Percentiles rank a stretch among this genome's conserved stretches.
Conservation (phyloP, 768 basidiomycete genomes). For the Hysterangium stoloniferum region DNA sequence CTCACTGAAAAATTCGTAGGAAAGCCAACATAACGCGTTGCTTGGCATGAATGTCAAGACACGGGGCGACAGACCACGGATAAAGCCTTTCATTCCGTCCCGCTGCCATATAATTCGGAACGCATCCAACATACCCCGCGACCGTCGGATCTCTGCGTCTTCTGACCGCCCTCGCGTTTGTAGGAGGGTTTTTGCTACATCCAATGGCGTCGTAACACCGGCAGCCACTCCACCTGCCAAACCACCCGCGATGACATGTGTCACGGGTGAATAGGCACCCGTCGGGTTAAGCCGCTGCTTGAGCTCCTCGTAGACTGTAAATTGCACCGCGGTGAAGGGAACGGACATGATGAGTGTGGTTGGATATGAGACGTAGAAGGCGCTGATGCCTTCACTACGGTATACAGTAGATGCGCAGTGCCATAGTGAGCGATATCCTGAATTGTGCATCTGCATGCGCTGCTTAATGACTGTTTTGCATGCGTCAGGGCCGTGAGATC, state of each 20-base stretch:
- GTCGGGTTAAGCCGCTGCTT: constrained; percentile 82
- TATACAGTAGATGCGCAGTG: constrained; percentile 85
- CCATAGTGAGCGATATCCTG: constrained; percentile 79
- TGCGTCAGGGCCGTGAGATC: constrained; percentile 14
- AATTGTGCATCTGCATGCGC: constrained; percentile 96
- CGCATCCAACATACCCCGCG: constrained; percentile 81
- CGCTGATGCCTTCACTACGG: constrained; percentile 72
- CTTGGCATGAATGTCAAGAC: constrained; percentile 95
- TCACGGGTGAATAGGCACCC: constrained; percentile 83
- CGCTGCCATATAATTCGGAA: constrained; percentile 80
- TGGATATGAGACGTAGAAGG: constrained; percentile 98
- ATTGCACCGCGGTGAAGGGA: constrained; percentile 97
- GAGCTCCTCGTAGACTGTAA: constrained; percentile 90
- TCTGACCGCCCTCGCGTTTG: constrained; percentile 91
- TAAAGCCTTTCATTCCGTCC: constrained; percentile 81
- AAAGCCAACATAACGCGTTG: constrained; percentile 95
- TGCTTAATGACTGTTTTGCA: constrained; percentile 84
- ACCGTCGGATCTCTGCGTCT: constrained; percentile 77
- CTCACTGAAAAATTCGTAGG: constrained; percentile 98
- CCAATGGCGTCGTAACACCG: constrained; percentile 91
- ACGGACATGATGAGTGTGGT: constrained; percentile 95
- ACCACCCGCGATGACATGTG: constrained; percentile 89
- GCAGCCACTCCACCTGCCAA: constrained; percentile 91
- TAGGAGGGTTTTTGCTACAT: constrained; percentile 95
- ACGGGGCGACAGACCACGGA: constrained; percentile 81